phyloP scores from a whole-genome alignment of 176 grass and related monocot species.

The Cenchrus purpureus region DNA sequence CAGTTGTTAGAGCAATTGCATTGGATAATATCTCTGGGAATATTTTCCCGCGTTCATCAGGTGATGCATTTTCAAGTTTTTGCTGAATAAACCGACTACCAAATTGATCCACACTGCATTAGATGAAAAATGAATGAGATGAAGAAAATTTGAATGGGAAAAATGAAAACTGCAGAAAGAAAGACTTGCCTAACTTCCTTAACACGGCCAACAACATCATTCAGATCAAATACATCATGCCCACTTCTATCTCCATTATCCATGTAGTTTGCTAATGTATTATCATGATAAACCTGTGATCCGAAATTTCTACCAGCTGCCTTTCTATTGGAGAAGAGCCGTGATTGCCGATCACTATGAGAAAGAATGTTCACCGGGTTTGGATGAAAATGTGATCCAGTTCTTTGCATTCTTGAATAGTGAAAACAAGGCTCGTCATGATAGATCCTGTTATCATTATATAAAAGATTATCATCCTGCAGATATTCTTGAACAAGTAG shows the following conservation, averaged over 20 bases:
- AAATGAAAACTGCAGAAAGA: neutral
- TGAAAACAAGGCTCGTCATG: slow-evolving; percentile 34
- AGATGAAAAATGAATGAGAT: slow-evolving; percentile 13
- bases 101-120: slow-evolving; percentile 89
- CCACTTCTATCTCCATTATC: slow-evolving; percentile 71
- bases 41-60: slow-evolving; percentile 79
- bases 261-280: slow-evolving; percentile 53
- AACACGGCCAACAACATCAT: slow-evolving; percentile 74
- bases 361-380: slow-evolving; percentile 23
- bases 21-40: slow-evolving; percentile 95
- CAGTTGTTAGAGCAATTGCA: slow-evolving; percentile 89
- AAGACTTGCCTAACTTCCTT: slow-evolving; percentile 82
- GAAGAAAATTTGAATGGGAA: neutral
- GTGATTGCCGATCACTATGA: slow-evolving; percentile 36
- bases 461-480: slow-evolving; percentile 49
- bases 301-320: slow-evolving; percentile 49
- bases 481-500: slow-evolving; percentile 60
- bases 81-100: slow-evolving; percentile 99
- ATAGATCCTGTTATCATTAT: slow-evolving; percentile 39
- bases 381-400: slow-evolving; percentile 36
- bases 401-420: slow-evolving; percentile 48
- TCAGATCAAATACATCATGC: slow-evolving; percentile 56
- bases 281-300: slow-evolving; percentile 46
- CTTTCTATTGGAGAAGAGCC: slow-evolving; percentile 42
- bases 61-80: slow-evolving; percentile 77